Conservation (phyloP, 306 rosid genomes). For the Vigna trinervia region DNA sequence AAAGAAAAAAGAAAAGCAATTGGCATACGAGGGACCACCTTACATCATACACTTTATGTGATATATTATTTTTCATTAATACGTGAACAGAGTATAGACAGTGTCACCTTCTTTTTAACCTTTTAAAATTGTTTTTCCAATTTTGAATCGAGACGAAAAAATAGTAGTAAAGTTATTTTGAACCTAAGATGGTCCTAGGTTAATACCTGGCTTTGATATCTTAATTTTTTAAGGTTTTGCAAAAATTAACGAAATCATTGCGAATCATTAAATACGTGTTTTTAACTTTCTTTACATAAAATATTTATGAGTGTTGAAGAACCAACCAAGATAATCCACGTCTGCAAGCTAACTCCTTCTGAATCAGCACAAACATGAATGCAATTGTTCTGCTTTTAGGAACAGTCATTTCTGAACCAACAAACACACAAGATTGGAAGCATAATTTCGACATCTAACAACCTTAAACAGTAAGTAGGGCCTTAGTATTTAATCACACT, state of each 20-base stretch:
- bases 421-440: background rate
- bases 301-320: background rate
- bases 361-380: background rate
- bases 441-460: background rate
- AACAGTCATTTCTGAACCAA: background rate
- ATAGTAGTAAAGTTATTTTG: background rate
- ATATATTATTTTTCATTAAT: too few species aligned
- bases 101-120: background rate
- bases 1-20: background rate
- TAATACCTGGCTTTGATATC: background rate
- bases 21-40: background rate
- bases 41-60: too few species aligned
- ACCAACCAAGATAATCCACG: background rate
- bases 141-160: background rate
- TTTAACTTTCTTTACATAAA: background rate
- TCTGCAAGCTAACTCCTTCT: background rate
- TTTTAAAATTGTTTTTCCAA: background rate
- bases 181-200: background rate
- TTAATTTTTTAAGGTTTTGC: background rate
- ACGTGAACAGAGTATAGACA: too few species aligned
- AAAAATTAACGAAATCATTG: background rate
- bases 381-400: conserved; percentile 10
- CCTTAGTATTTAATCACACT: conserved; percentile 3
- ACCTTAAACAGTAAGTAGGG: conserved; percentile 2
- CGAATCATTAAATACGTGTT: background rate